phyloP scores from a whole-genome alignment of 257 asterid species.

The Nicotiana sylvestris region DNA sequence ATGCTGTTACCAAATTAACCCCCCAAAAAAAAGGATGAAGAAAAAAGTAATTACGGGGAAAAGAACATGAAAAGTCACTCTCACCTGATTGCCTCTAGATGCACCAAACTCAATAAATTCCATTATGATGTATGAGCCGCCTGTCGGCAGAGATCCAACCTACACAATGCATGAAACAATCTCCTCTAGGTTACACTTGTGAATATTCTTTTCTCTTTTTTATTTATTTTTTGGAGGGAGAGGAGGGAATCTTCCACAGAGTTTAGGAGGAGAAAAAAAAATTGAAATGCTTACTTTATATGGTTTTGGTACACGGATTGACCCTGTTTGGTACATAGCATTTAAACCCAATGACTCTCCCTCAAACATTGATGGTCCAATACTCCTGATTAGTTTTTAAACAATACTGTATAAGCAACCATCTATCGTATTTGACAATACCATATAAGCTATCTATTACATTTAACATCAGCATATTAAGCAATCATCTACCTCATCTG shows the following conservation, averaged over 20 bases:
- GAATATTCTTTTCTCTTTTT: not conserved
- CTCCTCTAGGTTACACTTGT: not conserved
- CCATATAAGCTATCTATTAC: not conserved
- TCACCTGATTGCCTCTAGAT: conserved; percentile 77
- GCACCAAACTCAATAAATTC: conserved; percentile 83
- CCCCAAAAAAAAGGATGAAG: not conserved
- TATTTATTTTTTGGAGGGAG: not conserved
- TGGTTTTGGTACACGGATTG: conserved; percentile 88
- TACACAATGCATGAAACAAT: conserved; percentile 22
- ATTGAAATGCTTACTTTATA: conserved; percentile 46
- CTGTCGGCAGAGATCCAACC: conserved; percentile 82
- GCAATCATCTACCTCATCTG: not conserved
- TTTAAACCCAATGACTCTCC: conserved; percentile 92
- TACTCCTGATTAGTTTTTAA: conserved; percentile 44
- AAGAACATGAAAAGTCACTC: conserved; percentile 20
- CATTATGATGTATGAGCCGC: conserved; percentile 92
- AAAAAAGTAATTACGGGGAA: not conserved
- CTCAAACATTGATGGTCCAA: conserved; percentile 85
- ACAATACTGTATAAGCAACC: not conserved
- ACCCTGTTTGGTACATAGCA: conserved; percentile 77
- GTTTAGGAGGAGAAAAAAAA: not conserved
- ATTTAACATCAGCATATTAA: not conserved
- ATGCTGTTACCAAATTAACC: conserved; percentile 8
- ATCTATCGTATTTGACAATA: not conserved
- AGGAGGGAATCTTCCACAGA: not conserved